These are phyloP conservation scores for Cryphonectria radicalis DNA, from an alignment of 2,329 filamentous ascomycete species.

Conservation along the genomic window DNA sequence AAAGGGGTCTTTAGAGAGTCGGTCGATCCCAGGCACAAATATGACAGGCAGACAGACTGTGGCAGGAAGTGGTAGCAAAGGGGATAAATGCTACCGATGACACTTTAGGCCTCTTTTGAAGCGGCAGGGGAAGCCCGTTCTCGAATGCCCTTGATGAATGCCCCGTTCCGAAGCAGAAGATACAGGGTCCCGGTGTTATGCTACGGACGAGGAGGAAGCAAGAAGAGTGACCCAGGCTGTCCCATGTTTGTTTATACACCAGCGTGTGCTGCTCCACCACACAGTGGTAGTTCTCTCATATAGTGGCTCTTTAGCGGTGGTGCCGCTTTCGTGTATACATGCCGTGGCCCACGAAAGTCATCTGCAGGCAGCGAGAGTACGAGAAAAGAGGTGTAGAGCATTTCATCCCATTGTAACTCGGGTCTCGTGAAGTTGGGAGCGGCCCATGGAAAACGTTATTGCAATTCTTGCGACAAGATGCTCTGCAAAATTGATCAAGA, in stretches of 20 bases:
- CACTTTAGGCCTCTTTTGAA: neutral
- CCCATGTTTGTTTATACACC: neutral
- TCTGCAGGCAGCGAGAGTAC: neutral
- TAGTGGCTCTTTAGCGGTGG: neutral
- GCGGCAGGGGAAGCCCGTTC: neutral
- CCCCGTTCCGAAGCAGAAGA: neutral
- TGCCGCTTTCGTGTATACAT: neutral
- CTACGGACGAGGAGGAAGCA: neutral
- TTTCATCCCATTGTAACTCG: neutral
- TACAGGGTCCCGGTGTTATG: neutral
- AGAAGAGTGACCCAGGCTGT: neutral
- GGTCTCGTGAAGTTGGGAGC: neutral
- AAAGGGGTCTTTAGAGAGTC: neutral
- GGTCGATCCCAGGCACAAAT: neutral
- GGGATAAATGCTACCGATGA: neutral
- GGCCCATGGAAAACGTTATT: too few species aligned
- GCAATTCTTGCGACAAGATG: neutral
- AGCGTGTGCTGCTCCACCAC: neutral
- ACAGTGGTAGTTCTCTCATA: neutral
- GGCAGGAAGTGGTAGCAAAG: neutral
- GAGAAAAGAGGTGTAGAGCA: neutral
- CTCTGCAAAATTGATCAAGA: neutral
- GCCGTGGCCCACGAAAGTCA: neutral
- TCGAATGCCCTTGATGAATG: neutral
- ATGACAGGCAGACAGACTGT: neutral